Evolutionary conservation across 2,329 filamentous ascomycete genomes (phyloP).

Genomic region (Plenodomus lindquistii): DNA sequence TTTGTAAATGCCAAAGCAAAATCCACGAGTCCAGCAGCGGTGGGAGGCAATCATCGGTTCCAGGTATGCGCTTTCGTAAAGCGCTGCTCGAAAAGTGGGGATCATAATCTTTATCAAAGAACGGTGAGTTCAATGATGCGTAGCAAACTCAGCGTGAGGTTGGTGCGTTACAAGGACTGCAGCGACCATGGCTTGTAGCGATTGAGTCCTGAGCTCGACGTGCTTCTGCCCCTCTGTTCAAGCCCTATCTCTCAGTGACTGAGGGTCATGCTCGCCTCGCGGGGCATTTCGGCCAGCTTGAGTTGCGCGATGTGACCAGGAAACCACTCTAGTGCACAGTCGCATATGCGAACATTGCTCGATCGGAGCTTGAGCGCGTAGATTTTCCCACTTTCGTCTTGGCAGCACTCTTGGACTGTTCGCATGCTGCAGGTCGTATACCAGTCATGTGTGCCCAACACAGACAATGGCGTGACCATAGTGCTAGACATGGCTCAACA

Average conservation of each 20-base stretch:
- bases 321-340: constrained; percentile 16
- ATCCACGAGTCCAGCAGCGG: constrained; percentile 28
- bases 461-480: constrained; percentile 29
- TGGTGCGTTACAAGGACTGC: constrained; percentile 11
- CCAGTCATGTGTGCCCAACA: constrained; percentile 40
- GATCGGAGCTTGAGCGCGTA: constrained; percentile 16
- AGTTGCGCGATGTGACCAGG: constrained; percentile 16
- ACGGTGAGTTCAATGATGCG: constrained; percentile 19
- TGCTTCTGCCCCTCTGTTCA: constrained; percentile 18
- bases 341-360: constrained; percentile 16
- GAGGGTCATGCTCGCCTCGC: constrained; percentile 14
- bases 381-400: constrained; percentile 26
- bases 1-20: constrained; percentile 34
- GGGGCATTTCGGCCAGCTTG: constrained; percentile 10
- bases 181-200: constrained; percentile 10
- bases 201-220: constrained; percentile 20
- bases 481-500: constrained; percentile 34
- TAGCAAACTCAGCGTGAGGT: constrained; percentile 10
- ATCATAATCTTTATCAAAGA: constrained; percentile 20
- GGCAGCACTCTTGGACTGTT: constrained; percentile 21
- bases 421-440: constrained; percentile 38
- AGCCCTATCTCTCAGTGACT: constrained; percentile 13
- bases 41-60: constrained; percentile 26
- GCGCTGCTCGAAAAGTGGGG: constrained; percentile 33
- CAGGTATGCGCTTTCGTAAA: constrained; percentile 23